These are phyloP conservation scores for Skeletonema marinoi DNA, from an alignment of 108 stramenopile genomes.

Conservation along the genomic window DNA sequence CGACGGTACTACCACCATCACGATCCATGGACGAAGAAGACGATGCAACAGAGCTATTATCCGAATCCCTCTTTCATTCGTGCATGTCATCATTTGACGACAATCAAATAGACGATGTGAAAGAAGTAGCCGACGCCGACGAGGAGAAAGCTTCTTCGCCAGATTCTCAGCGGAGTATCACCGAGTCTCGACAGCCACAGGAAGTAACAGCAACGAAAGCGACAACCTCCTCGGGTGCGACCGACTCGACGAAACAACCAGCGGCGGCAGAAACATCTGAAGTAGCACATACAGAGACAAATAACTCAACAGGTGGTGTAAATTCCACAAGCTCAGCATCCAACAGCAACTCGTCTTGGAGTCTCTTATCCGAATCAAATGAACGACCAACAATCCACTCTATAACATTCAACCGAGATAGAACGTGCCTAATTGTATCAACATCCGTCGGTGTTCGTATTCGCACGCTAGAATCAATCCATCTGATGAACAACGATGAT, in stretches of 20 bases:
- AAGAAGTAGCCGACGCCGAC: not conserved
- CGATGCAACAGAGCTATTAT: not conserved
- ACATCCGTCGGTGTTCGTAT: conserved; percentile 45
- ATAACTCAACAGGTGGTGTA: not conserved
- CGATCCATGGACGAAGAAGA: conserved; percentile 3
- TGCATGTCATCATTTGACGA: conserved; percentile 1
- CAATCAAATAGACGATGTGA: not conserved
- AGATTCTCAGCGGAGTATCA: not conserved
- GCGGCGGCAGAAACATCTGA: not conserved
- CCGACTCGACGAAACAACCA: not conserved
- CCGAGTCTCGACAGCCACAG: not conserved
- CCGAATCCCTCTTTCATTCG: not conserved
- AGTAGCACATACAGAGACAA: not conserved
- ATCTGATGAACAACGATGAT: not conserved
- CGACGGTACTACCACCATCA: not conserved
- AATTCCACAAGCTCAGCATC: conserved; percentile 8
- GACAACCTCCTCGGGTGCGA: not conserved
- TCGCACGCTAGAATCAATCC: conserved; percentile 34
- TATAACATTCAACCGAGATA: conserved; percentile 41
- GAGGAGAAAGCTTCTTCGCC: not conserved
- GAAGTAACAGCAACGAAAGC: not conserved
- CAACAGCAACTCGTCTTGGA: conserved; percentile 15
- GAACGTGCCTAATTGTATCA: conserved; percentile 42
- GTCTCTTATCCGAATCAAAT: conserved; percentile 11
- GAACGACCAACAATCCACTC: conserved; percentile 34